Base-by-base conservation (phyloP, 441 rosid genomes). In the Erysimum cheiri region DNA sequence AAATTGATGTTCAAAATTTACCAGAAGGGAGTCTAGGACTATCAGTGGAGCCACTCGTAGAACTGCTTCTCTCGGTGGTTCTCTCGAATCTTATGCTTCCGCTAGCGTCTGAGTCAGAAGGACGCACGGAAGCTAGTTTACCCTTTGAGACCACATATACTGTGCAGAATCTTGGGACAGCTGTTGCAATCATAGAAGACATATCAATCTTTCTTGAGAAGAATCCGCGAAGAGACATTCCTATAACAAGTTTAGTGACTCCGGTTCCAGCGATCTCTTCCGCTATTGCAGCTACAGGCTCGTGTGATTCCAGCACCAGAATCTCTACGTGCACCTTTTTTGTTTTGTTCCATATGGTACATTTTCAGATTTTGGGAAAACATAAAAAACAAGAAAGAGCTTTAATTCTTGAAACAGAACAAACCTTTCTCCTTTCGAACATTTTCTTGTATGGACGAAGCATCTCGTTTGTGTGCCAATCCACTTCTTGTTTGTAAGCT, bases 111-210 rank as follows among this genome's bases (percentile, higher is more conserved):
- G 97, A 84, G 53, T 88, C 87, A n/a, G 97, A 88, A 57, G 97
- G 93, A 47, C 98, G 89, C 69, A 94, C 81, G 0, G 97, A 88
- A 76, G 84, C 63, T 64, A 94, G 64, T 71, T 92, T 90, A 60
- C 93, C 97, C 74, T 85, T 86, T 0, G 90, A 92, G 76, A 91
- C 82, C 31, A 85, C 92, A 62, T 84, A 94, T 36, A 94, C 86
- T 0, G 96, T 90, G 64, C 99, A 94, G 76, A 82, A 88, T 54
- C 77, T 84, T 4, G 98, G 97, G 33, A 80, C 79, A 69, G 80
- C 74, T 4, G 70, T 77, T 0, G 99, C 85, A 59, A 94, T 94
- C 83, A 85, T 72, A 0, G 91, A 84, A 39, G 97, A 83, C 67
- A 92, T 73, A 63, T 78, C 80, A 44, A 71, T 72, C 50, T 70